These are phyloP conservation scores for Cladosporium phlei DNA, from an alignment of 2,329 filamentous ascomycete species.

Conservation along the genomic window DNA sequence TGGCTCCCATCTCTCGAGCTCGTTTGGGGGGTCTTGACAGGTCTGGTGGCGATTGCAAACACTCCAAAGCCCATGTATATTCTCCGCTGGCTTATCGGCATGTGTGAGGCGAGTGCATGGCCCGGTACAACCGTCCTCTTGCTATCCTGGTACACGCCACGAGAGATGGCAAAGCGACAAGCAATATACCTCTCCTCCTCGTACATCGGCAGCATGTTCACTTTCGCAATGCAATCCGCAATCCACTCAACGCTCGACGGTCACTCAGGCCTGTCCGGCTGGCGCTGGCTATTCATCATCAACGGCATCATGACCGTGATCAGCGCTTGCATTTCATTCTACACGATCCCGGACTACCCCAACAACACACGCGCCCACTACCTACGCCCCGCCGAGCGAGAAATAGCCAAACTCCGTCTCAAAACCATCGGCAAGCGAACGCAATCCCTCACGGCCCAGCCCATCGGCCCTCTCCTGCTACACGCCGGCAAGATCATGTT, in stretches of 20 bases:
- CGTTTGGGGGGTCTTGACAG: slow-evolving; percentile 38
- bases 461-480: slow-evolving; percentile 1
- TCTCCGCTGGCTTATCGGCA: slow-evolving; percentile 40
- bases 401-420: neutral
- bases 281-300: slow-evolving; percentile 52
- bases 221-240: slow-evolving; percentile 57
- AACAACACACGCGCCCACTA: slow-evolving; percentile 10
- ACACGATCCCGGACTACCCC: slow-evolving; percentile 11
- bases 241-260: slow-evolving; percentile 42
- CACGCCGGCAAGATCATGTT: slow-evolving; percentile 7
- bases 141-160: slow-evolving; percentile 57
- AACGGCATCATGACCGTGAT: slow-evolving; percentile 48
- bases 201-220: slow-evolving; percentile 56
- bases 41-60: slow-evolving; percentile 36
- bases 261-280: slow-evolving; percentile 47
- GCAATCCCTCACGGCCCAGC: neutral
- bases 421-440: slow-evolving; percentile 8
- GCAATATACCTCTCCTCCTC: slow-evolving; percentile 58
- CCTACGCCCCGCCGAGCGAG: neutral
- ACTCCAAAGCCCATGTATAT: slow-evolving; percentile 37
- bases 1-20: slow-evolving; percentile 37
- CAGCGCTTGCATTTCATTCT: slow-evolving; percentile 2
- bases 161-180: slow-evolving; percentile 57
- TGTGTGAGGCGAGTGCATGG: slow-evolving; percentile 55
- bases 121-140: slow-evolving; percentile 57